Base-by-base conservation (phyloP, 306 rosid genomes). In the Castanopsis chinensis region DNA sequence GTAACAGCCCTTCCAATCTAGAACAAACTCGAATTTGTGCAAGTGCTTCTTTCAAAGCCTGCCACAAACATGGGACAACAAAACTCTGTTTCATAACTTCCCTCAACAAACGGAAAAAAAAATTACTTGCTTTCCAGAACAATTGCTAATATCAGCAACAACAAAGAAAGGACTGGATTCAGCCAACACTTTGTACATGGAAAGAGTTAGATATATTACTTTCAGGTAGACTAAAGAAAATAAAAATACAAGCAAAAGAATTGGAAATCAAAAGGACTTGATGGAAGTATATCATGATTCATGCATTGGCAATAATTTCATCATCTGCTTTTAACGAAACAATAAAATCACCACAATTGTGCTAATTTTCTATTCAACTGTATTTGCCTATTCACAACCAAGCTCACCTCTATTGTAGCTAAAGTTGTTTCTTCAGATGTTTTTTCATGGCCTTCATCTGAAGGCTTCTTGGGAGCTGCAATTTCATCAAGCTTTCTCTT, bases 21-120 rank as follows among this genome's bases (percentile, higher is more conserved):
- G 99, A 91, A 87, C 98, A 96, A 72, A 89, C 85, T 85, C 98
- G 89, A 80, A 93, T 86, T 76, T 89, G 91, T 69, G 93, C 90
- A 69, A 89, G 97, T 68, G 98, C 96, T 76, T 76, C 83, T 89
- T 88, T 93, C 69, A 96, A 86, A 77, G 90, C 94, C 99, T 96
- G 88, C 61, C 79, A 83, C 76, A 87, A 71, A 65, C 55, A 49
- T 73, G 57, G 69, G 74, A 20, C 59, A 69, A 69, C 75, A 45
- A 86, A 61, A 78, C 35, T 74, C 79, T 69, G 63, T 65, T 79
- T 57, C 80, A 17, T 10, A 72, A 71, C 17, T 70, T n/a, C 19
- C 21, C 33, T 61, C 27, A 6, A 68, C 74, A 85, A 53, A 74
- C 25, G 55, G 69, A 74, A 76, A 45, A 78, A 78, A 80, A 63